These are phyloP conservation scores for Globisporangium recalcitrans DNA, from an alignment of 352 stramenopile genomes.

Conservation along the genomic window DNA sequence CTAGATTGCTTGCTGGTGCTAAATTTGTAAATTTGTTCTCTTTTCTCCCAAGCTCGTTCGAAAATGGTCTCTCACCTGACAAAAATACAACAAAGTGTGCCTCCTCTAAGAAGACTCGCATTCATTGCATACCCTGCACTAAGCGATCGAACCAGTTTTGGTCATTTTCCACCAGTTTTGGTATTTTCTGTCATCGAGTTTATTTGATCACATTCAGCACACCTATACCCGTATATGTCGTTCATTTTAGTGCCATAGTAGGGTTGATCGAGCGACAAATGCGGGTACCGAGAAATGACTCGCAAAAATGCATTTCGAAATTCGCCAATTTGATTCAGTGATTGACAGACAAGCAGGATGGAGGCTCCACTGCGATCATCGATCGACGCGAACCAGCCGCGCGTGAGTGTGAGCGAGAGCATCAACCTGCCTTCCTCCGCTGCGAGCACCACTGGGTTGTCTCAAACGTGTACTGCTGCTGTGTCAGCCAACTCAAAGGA, in stretches of 20 bases:
- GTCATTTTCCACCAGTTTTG: too few relatives aligned
- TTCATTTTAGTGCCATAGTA: too few relatives aligned
- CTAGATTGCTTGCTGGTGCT: too few relatives aligned
- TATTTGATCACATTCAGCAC: too few relatives aligned
- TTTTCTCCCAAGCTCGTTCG: background rate
- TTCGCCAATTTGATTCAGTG: too few relatives aligned
- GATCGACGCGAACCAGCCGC: slow-evolving; percentile 27
- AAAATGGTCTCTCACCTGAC: background rate
- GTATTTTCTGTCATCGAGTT: too few relatives aligned
- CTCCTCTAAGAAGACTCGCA: background rate
- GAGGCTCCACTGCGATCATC: slow-evolving; percentile 27
- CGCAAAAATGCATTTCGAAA: too few relatives aligned
- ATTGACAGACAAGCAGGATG: background rate
- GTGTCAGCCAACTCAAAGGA: background rate
- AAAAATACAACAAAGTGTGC: background rate
- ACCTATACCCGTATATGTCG: too few relatives aligned
- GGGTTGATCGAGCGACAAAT: too few relatives aligned
- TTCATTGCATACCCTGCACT: background rate
- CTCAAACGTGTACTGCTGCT: too few relatives aligned
- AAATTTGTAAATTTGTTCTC: slow-evolving; percentile 9
- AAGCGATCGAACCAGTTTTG: too few relatives aligned
- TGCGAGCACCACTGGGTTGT: background rate
- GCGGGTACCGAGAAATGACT: too few relatives aligned
- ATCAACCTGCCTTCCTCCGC: slow-evolving; percentile 26
- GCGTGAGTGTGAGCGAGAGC: slow-evolving; percentile 27